Conservation (phyloP, 257 asterid species). For the Solanum infundibuliforme region DNA sequence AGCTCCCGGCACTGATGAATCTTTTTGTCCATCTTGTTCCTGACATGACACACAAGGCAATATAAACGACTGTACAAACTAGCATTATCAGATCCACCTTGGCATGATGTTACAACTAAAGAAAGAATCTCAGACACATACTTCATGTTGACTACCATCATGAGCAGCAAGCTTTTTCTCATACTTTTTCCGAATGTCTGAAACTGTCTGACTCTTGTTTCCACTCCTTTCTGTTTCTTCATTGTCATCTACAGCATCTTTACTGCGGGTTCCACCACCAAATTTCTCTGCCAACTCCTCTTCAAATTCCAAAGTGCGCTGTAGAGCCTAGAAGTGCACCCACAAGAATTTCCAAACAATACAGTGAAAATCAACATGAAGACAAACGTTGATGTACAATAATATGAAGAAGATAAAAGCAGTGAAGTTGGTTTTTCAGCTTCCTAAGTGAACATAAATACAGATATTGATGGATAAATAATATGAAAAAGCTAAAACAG, state of each 20-base stretch:
- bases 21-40: conserved; percentile 66
- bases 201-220: conserved; percentile 48
- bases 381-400: not conserved
- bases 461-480: not conserved
- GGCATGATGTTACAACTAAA: conserved; percentile 5
- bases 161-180: conserved; percentile 89
- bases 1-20: conserved; percentile 82
- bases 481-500: not conserved
- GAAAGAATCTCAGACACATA: conserved; percentile 17
- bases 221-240: conserved; percentile 57
- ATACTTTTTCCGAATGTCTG: conserved; percentile 90
- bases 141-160: conserved; percentile 70
- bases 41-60: conserved; percentile 15
- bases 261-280: conserved; percentile 71
- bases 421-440: not conserved
- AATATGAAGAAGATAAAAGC: not conserved
- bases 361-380: not conserved
- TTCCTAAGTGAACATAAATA: not conserved
- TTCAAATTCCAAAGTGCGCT: conserved; percentile 94
- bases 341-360: not conserved
- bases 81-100: not conserved
- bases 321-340: conserved; percentile 55
- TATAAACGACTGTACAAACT: conserved; percentile 2
- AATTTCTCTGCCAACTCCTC: conserved; percentile 97
- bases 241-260: conserved; percentile 46